Evolutionary conservation across 371 early-diverging fungal genomes (phyloP).

Genomic region (Syncephalastrum sp.): DNA sequence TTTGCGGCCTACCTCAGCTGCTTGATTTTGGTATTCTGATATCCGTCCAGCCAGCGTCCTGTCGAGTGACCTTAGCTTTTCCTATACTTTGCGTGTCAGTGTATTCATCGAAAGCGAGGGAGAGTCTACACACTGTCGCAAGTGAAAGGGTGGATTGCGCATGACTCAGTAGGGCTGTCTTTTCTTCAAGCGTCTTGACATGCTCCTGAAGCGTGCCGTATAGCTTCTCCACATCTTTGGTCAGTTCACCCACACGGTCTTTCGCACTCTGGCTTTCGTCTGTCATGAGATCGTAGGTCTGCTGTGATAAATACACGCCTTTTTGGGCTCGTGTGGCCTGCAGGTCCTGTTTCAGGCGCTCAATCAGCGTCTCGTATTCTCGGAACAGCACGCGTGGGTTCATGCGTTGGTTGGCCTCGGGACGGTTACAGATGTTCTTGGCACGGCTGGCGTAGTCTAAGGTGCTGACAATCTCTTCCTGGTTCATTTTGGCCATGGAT

Average conservation of each 20-base stretch:
- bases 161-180: constrained; percentile 9
- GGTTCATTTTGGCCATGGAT: constrained; percentile 71
- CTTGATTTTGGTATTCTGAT: constrained; percentile 3
- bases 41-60: constrained; percentile 2
- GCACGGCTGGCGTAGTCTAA: constrained; percentile 95
- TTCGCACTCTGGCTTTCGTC: constrained; percentile 58
- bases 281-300: constrained; percentile 54
- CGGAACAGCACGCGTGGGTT: constrained; percentile 86
- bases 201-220: constrained; percentile 42
- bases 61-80: constrained; percentile 2
- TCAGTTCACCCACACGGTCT: constrained; percentile 27
- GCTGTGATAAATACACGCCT: constrained; percentile 69
- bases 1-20: constrained; percentile 2
- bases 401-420: constrained; percentile 79
- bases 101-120: too few relatives aligned
- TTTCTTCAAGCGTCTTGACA: constrained; percentile 17
- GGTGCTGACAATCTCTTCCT: constrained; percentile 92
- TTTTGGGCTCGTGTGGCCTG: constrained; percentile 70
- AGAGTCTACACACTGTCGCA: too few relatives aligned
- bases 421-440: constrained; percentile 92
- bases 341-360: constrained; percentile 59
- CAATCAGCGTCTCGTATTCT: constrained; percentile 78
- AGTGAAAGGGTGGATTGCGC: background rate
- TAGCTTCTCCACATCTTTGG: constrained; percentile 7
- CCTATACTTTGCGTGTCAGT: background rate